Evolutionary conservation across 2,329 filamentous ascomycete species (phyloP).

Genomic region (Phoma sp.): DNA sequence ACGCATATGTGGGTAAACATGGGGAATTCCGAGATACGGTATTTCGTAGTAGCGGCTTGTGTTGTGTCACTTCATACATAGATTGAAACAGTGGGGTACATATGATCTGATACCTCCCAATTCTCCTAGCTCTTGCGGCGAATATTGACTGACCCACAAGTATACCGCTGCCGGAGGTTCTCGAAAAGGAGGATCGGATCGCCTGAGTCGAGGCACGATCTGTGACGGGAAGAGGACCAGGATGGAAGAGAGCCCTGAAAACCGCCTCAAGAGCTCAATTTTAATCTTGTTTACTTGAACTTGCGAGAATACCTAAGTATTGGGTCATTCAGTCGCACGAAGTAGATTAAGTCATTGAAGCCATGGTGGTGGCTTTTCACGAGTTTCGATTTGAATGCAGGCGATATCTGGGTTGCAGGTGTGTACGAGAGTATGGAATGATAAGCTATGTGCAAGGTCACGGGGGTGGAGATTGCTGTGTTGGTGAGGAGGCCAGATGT

Average conservation of each 20-base stretch:
- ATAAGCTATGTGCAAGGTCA: slow-evolving; percentile 8
- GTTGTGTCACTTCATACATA: neutral
- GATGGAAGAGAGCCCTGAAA: neutral
- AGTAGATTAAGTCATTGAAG: neutral
- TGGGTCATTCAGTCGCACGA: too few species aligned
- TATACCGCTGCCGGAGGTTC: neutral
- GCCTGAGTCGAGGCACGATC: neutral
- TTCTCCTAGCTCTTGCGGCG: slow-evolving; percentile 20
- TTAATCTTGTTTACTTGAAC: neutral
- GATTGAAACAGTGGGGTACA: slow-evolving; percentile 10
- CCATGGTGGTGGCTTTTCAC: neutral
- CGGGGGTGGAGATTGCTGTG: slow-evolving; percentile 12
- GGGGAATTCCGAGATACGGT: slow-evolving; percentile 6
- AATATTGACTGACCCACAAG: slow-evolving; percentile 9
- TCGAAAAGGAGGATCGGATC: slow-evolving; percentile 9
- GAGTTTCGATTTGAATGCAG: neutral
- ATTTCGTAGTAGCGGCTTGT: neutral
- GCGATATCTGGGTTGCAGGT: neutral
- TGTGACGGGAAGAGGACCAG: neutral
- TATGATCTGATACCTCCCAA: neutral
- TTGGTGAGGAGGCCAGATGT: slow-evolving; percentile 1
- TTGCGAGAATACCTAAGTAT: too few species aligned
- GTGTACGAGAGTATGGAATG: neutral
- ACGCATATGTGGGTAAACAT: neutral
- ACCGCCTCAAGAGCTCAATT: neutral